Evolutionary conservation across 495 filamentous ascomycete species (phyloP), one percentile per base, ranked within the genome.

Genomic region (Neurospora sp.): DNA sequence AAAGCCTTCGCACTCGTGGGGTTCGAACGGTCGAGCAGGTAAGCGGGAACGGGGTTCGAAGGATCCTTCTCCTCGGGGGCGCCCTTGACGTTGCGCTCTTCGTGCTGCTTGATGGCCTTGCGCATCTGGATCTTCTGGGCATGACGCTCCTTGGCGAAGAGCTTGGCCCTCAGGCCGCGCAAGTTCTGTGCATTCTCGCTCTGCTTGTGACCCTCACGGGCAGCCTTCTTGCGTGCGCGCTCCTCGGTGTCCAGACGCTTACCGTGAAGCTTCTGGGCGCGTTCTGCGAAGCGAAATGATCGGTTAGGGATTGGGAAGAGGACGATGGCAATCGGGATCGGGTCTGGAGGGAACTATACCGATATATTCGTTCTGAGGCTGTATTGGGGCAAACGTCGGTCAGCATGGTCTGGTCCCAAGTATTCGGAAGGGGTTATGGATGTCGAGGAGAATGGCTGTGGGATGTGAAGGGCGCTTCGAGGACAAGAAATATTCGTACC

Each of bases 71-170:
- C 83, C 75, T 90, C 88, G n/a, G 89, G 87, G n/a, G 89, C 86
- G n/a, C 92, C 91, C 83, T 97, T 96, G 86, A 98, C 90, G 78
- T 96, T 96, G 82, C 92, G 91, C 86, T 98, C 92, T 81, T 99
- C 96, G 84, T 95, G 92, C 72, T 91, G 90, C 82, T 91, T 92
- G 88, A 99, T 97, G 77, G 90, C 86, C 89, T 99, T 98, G 83
- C 92, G 92, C 92, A 99, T 95, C 89, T 98, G 94, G 81, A 99
- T 98, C 91, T 99, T 99, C 85, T 98, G 93, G 78, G 91, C 88
- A 83, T 94, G 93, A 47, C 96, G 88, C 88, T 96, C 92, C 86
- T 97, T 92, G 81, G 93, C 91, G 86, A 97, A 92, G 78, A 97
- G 87, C 86, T 99, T 99, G 77, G 96, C 96, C 74, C 93, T 86